phyloP scores from a whole-genome alignment of 805 yeast species.

The Saitoella complicata region DNA sequence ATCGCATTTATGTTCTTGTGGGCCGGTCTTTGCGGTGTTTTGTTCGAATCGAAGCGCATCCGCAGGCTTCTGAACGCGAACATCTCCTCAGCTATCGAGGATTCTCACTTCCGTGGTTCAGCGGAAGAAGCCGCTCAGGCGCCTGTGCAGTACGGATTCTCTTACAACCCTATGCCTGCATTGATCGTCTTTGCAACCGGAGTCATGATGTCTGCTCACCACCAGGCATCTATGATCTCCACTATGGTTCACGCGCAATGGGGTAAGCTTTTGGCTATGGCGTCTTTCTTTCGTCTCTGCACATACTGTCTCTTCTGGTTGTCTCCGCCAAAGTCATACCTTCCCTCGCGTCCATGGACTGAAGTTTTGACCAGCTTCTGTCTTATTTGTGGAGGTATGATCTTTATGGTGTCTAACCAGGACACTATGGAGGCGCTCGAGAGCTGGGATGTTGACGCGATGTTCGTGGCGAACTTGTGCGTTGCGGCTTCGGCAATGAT shows the following conservation, averaged over 20 bases:
- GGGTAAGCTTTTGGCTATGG: constrained; percentile 76
- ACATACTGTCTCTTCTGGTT: constrained; percentile 45
- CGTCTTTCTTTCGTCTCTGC: constrained; percentile 55
- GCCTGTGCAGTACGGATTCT: constrained; percentile 26
- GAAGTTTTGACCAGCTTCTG: constrained; percentile 70
- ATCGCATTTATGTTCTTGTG: constrained; percentile 88
- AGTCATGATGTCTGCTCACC: constrained; percentile 83
- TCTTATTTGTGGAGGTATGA: constrained; percentile 71
- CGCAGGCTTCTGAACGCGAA: constrained; percentile 15
- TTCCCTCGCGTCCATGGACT: constrained; percentile 65
- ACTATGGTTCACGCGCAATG: constrained; percentile 78
- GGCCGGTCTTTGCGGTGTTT: constrained; percentile 78
- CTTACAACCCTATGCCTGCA: constrained; percentile 90
- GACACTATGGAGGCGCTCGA: constrained; percentile 70
- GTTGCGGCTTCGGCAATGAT: constrained; percentile 63
- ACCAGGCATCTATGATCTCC: constrained; percentile 63
- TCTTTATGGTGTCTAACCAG: constrained; percentile 84
- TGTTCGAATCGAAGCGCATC: constrained; percentile 42
- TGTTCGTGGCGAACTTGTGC: constrained; percentile 81
- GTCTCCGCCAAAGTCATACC: constrained; percentile 16
- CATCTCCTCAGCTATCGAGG: constrained; percentile 3
- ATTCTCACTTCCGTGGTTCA: neutral
- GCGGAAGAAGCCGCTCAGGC: constrained; percentile 1
- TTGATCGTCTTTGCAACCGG: constrained; percentile 96
- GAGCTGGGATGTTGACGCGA: constrained; percentile 64